Conservation (phyloP, 192 early-diverging fungal species). For the Backusella liffmaniae region DNA sequence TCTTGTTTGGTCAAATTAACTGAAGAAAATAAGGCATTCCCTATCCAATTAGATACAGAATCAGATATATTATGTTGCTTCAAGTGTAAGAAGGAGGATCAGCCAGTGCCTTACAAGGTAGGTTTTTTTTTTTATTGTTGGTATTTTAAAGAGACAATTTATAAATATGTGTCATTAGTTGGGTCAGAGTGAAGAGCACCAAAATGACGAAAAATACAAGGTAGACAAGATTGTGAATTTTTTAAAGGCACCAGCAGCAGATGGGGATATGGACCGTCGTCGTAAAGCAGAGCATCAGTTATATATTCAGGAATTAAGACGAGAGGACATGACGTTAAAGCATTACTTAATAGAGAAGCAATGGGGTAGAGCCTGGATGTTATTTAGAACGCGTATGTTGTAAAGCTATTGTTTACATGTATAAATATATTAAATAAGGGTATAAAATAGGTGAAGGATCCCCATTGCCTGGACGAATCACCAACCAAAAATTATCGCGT, state of each 20-base stretch:
- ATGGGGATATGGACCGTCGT: conserved; percentile 7
- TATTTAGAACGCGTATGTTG: conserved; percentile 32
- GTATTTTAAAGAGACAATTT: background rate
- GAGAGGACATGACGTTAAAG: conserved; percentile 30
- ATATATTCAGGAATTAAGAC: conserved; percentile 30
- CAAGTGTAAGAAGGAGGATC: conserved; percentile 11
- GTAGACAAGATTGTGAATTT: background rate
- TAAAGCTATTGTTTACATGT: background rate
- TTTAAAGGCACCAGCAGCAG: background rate
- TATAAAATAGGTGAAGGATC: conserved; percentile 27
- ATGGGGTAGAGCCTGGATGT: conserved; percentile 34
- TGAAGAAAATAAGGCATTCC: background rate
- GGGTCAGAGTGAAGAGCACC: background rate
- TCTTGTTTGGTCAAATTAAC: conserved; percentile 2
- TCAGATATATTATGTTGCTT: conserved; percentile 14
- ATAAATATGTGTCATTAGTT: background rate
- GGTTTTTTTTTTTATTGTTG: background rate
- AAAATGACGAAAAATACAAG: conserved; percentile 6
- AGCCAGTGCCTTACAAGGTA: background rate
- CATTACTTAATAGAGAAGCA: conserved; percentile 30
- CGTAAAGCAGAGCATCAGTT: conserved; percentile 25
- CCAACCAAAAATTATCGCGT: conserved; percentile 24
- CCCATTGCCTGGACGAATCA: conserved; percentile 31
- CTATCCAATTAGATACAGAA: conserved; percentile 13
- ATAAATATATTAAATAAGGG: too few species aligned